Evolutionary conservation across 306 rosid genomes (phyloP).

Genomic region (Delonix regia): DNA sequence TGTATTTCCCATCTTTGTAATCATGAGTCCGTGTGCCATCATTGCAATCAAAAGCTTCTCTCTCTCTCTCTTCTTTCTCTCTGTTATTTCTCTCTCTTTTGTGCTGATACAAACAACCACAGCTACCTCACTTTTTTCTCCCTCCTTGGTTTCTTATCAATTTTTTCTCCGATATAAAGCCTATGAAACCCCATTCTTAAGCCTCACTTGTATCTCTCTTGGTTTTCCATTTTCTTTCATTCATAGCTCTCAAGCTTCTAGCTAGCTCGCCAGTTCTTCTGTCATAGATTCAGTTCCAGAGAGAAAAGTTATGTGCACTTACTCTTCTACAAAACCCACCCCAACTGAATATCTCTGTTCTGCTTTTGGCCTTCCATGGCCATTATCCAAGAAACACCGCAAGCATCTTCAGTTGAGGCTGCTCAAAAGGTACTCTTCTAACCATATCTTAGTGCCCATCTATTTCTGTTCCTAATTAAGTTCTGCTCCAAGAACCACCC

Average conservation of each 20-base stretch:
- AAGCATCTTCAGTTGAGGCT: conserved; percentile 44
- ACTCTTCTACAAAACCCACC: conserved; percentile 45
- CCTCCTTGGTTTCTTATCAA: background rate
- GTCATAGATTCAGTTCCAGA: background rate
- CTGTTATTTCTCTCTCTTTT: conserved; percentile 24
- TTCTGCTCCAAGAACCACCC: no score
- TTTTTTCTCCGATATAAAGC: conserved; percentile 39
- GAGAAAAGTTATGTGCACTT: conserved; percentile 46
- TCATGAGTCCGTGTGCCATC: conserved; percentile 75
- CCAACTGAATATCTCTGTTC: conserved; percentile 27
- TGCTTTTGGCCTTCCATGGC: conserved; percentile 37
- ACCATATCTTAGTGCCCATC: background rate
- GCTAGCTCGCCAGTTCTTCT: background rate
- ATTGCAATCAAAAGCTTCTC: conserved; percentile 59
- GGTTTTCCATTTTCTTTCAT: background rate
- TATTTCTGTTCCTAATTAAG: background rate
- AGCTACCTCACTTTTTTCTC: conserved; percentile 27
- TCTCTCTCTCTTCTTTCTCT: conserved; percentile 34
- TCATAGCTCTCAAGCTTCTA: background rate
- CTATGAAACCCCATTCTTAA: conserved; percentile 36
- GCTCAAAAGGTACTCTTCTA: conserved; percentile 53
- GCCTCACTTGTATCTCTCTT: conserved; percentile 19
- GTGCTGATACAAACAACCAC: conserved; percentile 48
- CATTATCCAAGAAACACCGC: conserved; percentile 39
- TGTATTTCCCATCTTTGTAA: conserved; percentile 59